Percentiles rank a stretch among this genome's conserved stretches.
These are phyloP conservation scores for Termitomyces sp. DNA, from an alignment of 768 basidiomycete species.

Conservation along the genomic window DNA sequence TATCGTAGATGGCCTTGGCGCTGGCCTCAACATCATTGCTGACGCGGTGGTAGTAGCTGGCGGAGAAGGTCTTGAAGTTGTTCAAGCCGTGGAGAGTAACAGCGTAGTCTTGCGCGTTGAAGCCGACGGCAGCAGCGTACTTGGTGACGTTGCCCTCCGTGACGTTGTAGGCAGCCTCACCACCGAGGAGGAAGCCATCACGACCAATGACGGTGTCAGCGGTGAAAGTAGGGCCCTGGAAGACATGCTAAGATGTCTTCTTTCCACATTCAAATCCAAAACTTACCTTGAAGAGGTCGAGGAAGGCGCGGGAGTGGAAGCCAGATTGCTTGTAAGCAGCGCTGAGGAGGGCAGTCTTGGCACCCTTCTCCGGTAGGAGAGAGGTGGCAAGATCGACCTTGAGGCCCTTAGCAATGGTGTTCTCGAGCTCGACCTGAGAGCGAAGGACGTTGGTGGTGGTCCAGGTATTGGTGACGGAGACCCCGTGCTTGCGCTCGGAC, in stretches of 20 bases:
- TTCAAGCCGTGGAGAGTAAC: conserved; percentile 91
- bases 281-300: conserved; percentile 91
- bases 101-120: conserved; percentile 94
- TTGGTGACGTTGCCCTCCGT: conserved; percentile 88
- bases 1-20: conserved; percentile 95
- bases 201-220: conserved; percentile 93
- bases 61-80: conserved; percentile 90
- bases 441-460: conserved; percentile 91
- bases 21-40: conserved; percentile 88
- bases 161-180: conserved; percentile 95
- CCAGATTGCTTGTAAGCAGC: conserved; percentile 94
- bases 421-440: conserved; percentile 90
- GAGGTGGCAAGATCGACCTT: conserved; percentile 88
- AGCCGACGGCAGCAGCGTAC: conserved; percentile 90
- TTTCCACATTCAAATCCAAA: neutral
- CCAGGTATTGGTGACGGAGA: conserved; percentile 94
- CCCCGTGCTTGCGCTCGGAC: conserved; percentile 84
- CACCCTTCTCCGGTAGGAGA: conserved; percentile 81
- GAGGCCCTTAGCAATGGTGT: conserved; percentile 95
- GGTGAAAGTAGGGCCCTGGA: conserved; percentile 93
- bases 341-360: conserved; percentile 79
- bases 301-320: conserved; percentile 82
- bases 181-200: conserved; percentile 96
- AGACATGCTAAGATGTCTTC: neutral
- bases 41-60: conserved; percentile 98